A percentile compares a stretch with the other conserved stretches of the same genome.
These are phyloP conservation scores for Eucalyptus microcorys DNA, from an alignment of 345 rosid species.

Conservation along the genomic window DNA sequence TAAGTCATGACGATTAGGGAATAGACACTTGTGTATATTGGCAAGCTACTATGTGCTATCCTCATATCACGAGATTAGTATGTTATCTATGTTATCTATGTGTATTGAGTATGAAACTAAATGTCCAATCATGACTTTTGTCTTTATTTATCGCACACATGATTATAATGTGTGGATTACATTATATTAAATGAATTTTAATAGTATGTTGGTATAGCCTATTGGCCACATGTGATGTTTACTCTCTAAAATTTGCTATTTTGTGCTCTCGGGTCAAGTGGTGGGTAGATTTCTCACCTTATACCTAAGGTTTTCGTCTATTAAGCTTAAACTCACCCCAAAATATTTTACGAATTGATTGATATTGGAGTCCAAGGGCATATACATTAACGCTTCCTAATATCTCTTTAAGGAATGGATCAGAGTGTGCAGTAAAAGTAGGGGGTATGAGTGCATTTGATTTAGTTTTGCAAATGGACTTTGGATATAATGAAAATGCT, in stretches of 20 bases:
- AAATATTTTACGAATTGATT: background rate
- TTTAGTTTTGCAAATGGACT: accelerated
- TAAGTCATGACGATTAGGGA: background rate
- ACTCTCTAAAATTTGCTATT: background rate
- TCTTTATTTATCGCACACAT: background rate
- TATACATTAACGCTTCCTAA: accelerated
- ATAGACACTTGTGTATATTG: background rate
- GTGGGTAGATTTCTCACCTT: background rate
- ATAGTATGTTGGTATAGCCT: background rate
- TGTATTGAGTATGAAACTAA: background rate
- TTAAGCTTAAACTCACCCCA: background rate
- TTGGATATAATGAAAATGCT: too few relatives aligned
- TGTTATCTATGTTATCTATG: background rate
- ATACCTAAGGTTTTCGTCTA: background rate
- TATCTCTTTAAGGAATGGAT: background rate
- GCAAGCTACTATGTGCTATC: background rate
- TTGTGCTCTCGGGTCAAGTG: background rate
- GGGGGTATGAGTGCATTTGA: background rate
- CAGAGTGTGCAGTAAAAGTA: background rate
- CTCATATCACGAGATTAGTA: background rate
- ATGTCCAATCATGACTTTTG: background rate
- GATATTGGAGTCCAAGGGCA: background rate
- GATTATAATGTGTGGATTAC: background rate
- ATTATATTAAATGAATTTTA: background rate
- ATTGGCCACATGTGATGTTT: background rate